A percentile compares a stretch with the other conserved stretches of the same genome.
Evolutionary conservation across 805 yeast genomes (phyloP).

Genomic region (Metschnikowia borealis): DNA sequence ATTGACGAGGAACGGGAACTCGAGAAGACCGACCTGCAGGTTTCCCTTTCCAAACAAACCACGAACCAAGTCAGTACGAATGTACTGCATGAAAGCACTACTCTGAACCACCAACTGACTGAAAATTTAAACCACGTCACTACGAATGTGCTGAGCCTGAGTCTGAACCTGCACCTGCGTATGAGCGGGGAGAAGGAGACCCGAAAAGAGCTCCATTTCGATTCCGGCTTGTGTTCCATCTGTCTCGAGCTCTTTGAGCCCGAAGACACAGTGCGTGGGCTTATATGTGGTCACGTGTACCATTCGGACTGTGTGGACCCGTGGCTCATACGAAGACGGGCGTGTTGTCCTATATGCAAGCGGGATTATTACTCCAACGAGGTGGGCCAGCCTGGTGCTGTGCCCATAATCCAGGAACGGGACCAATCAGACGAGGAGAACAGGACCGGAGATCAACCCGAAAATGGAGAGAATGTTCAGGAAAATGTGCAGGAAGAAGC

Average conservation of each 20-base stretch:
- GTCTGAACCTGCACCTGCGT: not conserved
- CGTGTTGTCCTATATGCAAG: constrained; percentile 83
- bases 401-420: not conserved
- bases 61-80: not conserved
- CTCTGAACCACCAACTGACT: too few species aligned
- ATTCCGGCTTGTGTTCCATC: constrained; percentile 73
- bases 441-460: too few species aligned
- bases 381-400: constrained; percentile 1
- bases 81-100: too few species aligned
- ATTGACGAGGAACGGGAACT: not conserved
- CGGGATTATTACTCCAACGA: constrained; percentile 46
- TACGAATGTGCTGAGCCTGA: not conserved
- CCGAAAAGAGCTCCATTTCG: constrained; percentile 42
- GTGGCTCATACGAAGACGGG: constrained; percentile 71
- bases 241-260: constrained; percentile 66
- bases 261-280: constrained; percentile 63
- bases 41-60: not conserved
- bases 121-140: not conserved
- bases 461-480: not conserved
- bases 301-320: constrained; percentile 78
- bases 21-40: not conserved
- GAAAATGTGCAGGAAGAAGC: not conserved
- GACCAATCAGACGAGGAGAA: not conserved
- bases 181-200: not conserved
- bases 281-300: constrained; percentile 80